Conservation (phyloP, 192 early-diverging fungal species). For the Gorgonomyces haynaldii region DNA sequence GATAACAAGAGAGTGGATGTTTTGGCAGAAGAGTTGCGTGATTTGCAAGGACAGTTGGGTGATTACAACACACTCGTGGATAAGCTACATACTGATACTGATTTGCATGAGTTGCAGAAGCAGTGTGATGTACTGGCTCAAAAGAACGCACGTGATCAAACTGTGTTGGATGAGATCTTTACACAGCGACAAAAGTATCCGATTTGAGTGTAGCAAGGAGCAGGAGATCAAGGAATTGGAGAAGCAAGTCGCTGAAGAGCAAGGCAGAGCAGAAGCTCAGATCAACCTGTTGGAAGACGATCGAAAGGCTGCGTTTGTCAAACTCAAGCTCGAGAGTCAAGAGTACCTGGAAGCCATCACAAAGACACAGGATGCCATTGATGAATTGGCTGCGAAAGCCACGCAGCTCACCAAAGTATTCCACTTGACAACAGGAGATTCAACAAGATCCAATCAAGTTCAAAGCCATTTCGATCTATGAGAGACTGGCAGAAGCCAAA, state of each 20-base stretch:
- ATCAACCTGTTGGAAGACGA: conserved; percentile 32
- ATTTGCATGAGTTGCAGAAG: conserved; percentile 45
- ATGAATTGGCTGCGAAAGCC: conserved; percentile 1
- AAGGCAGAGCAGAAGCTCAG: conserved; percentile 27
- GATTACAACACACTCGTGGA: conserved; percentile 45
- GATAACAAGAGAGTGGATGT: conserved; percentile 29
- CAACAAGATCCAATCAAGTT: conserved; percentile 26
- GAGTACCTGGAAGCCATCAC: conserved; percentile 28
- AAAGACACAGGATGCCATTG: conserved; percentile 25
- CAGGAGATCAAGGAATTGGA: conserved; percentile 28
- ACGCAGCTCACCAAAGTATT: background rate
- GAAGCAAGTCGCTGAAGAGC: conserved; percentile 37
- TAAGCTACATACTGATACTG: conserved; percentile 45
- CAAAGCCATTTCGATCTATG: conserved; percentile 23
- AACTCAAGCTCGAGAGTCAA: conserved; percentile 28
- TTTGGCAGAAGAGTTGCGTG: conserved; percentile 36
- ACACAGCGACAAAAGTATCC: conserved; percentile 36
- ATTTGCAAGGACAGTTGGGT: conserved; percentile 43
- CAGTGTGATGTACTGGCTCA: conserved; percentile 29
- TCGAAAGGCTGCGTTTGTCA: conserved; percentile 18
- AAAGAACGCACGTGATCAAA: conserved; percentile 32
- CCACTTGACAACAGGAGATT: conserved; percentile 18
- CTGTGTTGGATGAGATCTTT: conserved; percentile 38
- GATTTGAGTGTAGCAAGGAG: conserved; percentile 6
- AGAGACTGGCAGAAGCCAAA: conserved; percentile 23